Evolutionary conservation across 805 yeast species (phyloP).

Genomic region (Saccharomycopsis malanga): DNA sequence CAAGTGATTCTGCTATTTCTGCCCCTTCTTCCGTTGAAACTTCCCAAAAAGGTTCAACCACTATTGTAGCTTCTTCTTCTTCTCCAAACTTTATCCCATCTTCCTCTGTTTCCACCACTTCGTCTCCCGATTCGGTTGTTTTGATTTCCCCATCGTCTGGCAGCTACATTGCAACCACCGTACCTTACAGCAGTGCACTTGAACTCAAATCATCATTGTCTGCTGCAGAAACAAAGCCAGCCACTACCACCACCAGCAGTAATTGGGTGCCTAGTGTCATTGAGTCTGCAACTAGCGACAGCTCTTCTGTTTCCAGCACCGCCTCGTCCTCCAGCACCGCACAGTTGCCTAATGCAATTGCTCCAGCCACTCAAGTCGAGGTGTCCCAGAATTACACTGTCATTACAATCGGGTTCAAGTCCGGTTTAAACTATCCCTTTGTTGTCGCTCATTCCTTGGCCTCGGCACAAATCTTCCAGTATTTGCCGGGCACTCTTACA

Average conservation of each 20-base stretch:
- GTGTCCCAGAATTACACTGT: slow-evolving; percentile 45
- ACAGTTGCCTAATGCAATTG: slow-evolving; percentile 68
- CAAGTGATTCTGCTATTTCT: not conserved
- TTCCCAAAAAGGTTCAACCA: not conserved
- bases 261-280: slow-evolving; percentile 20
- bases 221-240: not conserved
- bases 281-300: slow-evolving; percentile 6
- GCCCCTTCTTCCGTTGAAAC: not conserved
- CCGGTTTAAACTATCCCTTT: slow-evolving; percentile 76
- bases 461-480: slow-evolving; percentile 79
- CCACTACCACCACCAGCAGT: slow-evolving; percentile 4
- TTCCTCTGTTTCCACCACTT: slow-evolving; percentile 4
- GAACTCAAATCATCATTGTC: slow-evolving; percentile 1
- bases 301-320: not conserved
- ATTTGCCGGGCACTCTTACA: slow-evolving; percentile 63
- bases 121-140: slow-evolving; percentile 11
- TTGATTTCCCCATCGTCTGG: slow-evolving; percentile 19
- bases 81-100: not conserved
- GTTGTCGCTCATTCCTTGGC: slow-evolving; percentile 66
- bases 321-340: slow-evolving; percentile 26
- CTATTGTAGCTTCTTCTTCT: not conserved
- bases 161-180: slow-evolving; percentile 17
- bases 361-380: slow-evolving; percentile 44
- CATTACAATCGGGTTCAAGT: slow-evolving; percentile 72
- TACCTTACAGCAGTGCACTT: slow-evolving; percentile 8